These are phyloP conservation scores for Smallanthus sonchifolius DNA, from an alignment of 129 eudicot genomes.

Conservation along the genomic window DNA sequence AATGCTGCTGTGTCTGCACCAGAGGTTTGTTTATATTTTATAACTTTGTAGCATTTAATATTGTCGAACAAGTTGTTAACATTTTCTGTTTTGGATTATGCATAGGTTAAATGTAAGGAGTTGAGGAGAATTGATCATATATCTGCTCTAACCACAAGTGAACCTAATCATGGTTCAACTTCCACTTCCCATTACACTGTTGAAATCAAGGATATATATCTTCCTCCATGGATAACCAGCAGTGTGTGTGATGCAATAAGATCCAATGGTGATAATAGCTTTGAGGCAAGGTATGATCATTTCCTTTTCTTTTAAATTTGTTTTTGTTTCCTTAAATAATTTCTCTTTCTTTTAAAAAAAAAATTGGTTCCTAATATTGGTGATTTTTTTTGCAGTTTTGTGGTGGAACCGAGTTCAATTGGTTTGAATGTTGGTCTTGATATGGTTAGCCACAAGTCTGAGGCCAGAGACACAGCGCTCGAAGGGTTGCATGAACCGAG, in stretches of 20 bases:
- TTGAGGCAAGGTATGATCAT: conserved; percentile 68
- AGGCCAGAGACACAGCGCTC: too few relatives aligned
- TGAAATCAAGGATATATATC: conserved; percentile 74
- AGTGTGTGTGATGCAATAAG: conserved; percentile 52
- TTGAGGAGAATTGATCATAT: conserved; percentile 51
- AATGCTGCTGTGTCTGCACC: conserved; percentile 86
- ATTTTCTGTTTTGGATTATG: background rate
- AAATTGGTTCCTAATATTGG: background rate
- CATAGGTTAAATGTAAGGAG: conserved; percentile 84
- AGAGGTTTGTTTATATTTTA: conserved; percentile 54
- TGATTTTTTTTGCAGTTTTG: conserved; percentile 52
- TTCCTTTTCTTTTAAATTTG: background rate
- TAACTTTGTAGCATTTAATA: background rate
- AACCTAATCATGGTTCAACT: conserved; percentile 39
- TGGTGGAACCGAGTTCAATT: conserved; percentile 54
- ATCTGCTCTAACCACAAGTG: conserved; percentile 28
- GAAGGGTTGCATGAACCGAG: conserved; percentile 21
- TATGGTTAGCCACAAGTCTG: conserved; percentile 16
- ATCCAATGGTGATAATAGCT: conserved; percentile 48
- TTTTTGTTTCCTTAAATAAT: background rate
- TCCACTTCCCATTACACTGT: conserved; percentile 48
- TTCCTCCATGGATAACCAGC: conserved; percentile 86
- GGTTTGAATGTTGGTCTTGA: conserved; percentile 76
- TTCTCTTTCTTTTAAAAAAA: too few relatives aligned
- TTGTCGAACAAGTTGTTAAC: background rate